Conservation (phyloP, 805 yeast genomes). For the Suhomyces pyralidae region DNA sequence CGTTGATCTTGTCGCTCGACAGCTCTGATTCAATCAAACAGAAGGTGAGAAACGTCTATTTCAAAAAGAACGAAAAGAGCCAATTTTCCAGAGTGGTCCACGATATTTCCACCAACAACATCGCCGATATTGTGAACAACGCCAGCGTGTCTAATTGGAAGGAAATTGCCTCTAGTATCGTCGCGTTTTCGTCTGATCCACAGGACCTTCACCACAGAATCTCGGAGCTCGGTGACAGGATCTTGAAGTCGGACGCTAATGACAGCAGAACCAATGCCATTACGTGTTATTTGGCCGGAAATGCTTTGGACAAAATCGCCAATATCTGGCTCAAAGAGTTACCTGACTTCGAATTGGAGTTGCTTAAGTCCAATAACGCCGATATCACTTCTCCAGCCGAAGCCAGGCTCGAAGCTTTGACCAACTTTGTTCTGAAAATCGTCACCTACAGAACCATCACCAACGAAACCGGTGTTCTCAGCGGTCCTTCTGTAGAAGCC, state of each 20-base stretch:
- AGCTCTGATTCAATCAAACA: slow-evolving; percentile 58
- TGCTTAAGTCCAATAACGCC: slow-evolving; percentile 45
- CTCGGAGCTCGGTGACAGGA: slow-evolving; percentile 73
- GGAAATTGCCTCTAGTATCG: slow-evolving; percentile 67
- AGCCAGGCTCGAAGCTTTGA: slow-evolving; percentile 79
- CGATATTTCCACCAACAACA: slow-evolving; percentile 54
- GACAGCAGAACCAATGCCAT: slow-evolving; percentile 70
- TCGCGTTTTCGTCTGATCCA: slow-evolving; percentile 50
- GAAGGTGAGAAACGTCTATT: slow-evolving; percentile 70
- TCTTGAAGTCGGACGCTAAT: slow-evolving; percentile 33
- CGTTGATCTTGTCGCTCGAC: slow-evolving; percentile 73
- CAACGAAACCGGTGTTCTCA: slow-evolving; percentile 30
- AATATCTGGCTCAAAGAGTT: slow-evolving; percentile 80
- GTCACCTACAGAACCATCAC: slow-evolving; percentile 64
- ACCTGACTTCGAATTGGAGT: slow-evolving; percentile 37
- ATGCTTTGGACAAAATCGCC: slow-evolving; percentile 74
- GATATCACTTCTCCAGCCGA: slow-evolving; percentile 62
- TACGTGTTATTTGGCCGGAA: slow-evolving; percentile 74
- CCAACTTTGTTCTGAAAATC: slow-evolving; percentile 79
- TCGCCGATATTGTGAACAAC: slow-evolving; percentile 70
- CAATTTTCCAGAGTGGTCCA: slow-evolving; percentile 73
- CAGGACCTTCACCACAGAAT: slow-evolving; percentile 54
- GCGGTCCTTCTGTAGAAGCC: slow-evolving; percentile 45
- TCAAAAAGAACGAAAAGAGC: slow-evolving; percentile 51
- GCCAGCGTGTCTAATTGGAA: slow-evolving; percentile 82